Evolutionary conservation across 768 basidiomycete genomes (phyloP).

Genomic region (Boletus sensibilis): DNA sequence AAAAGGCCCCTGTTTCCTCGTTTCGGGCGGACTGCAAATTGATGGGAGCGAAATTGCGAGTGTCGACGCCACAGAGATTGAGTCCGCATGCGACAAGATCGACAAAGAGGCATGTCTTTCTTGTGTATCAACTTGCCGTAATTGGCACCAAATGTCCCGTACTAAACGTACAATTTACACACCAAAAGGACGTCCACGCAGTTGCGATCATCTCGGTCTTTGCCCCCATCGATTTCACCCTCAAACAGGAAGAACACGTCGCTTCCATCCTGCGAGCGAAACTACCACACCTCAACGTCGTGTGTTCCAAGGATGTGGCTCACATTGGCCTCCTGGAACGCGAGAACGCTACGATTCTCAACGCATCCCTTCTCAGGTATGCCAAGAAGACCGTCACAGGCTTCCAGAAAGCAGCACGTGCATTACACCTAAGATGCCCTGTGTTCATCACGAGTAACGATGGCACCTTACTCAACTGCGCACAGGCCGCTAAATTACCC

Average conservation of each 20-base stretch:
- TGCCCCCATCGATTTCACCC: slow-evolving; percentile 45
- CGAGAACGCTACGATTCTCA: slow-evolving; percentile 68
- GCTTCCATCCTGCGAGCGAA: slow-evolving; percentile 41
- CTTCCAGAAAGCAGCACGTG: slow-evolving; percentile 50
- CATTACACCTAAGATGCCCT: slow-evolving; percentile 47
- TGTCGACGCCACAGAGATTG: slow-evolving; percentile 44
- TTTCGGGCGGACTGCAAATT: slow-evolving; percentile 45
- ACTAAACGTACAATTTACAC: slow-evolving; percentile 7
- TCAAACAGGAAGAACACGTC: slow-evolving; percentile 48
- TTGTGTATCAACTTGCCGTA: background rate
- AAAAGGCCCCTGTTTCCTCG: slow-evolving; percentile 33
- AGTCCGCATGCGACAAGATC: slow-evolving; percentile 43
- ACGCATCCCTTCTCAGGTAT: slow-evolving; percentile 60
- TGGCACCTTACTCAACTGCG: slow-evolving; percentile 50
- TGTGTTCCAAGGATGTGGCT: slow-evolving; percentile 56
- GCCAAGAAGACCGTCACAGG: slow-evolving; percentile 54
- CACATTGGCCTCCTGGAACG: slow-evolving; percentile 60
- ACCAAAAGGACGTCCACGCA: slow-evolving; percentile 23
- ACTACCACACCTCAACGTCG: slow-evolving; percentile 44
- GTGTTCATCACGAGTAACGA: slow-evolving; percentile 63
- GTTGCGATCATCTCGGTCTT: slow-evolving; percentile 50
- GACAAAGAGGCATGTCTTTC: slow-evolving; percentile 25
- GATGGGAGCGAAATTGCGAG: slow-evolving; percentile 45
- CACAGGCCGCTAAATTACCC: slow-evolving; percentile 52
- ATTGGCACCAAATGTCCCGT: background rate